phyloP scores from a whole-genome alignment of 2,329 filamentous ascomycete species.

The Nannizzia gypsea region DNA sequence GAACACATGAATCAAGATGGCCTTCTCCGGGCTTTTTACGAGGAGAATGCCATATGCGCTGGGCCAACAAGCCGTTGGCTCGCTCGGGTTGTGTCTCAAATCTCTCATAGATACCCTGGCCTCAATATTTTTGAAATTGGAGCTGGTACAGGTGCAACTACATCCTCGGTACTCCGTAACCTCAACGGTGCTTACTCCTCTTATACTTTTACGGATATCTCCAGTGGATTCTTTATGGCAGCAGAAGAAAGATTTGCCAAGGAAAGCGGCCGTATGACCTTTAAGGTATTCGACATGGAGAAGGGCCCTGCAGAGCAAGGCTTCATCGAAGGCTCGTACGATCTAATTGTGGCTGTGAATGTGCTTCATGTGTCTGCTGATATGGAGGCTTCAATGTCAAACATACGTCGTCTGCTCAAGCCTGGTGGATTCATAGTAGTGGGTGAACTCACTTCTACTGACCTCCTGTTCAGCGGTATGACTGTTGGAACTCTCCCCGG shows the following conservation, averaged over 20 bases:
- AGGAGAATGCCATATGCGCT: slow-evolving; percentile 10
- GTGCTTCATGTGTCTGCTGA: slow-evolving; percentile 30
- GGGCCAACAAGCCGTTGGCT: slow-evolving; percentile 16
- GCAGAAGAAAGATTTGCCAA: slow-evolving; percentile 23
- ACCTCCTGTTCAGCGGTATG: slow-evolving; percentile 17
- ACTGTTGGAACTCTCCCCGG: slow-evolving; percentile 25
- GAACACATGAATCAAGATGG: slow-evolving; percentile 16
- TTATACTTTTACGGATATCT: slow-evolving; percentile 40
- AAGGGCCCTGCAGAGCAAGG: slow-evolving; percentile 12
- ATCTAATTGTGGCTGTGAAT: slow-evolving; percentile 31
- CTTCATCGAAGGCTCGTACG: slow-evolving; percentile 21
- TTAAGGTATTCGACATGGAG: slow-evolving; percentile 20
- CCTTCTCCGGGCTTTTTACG: slow-evolving; percentile 9
- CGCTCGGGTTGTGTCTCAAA: slow-evolving; percentile 23
- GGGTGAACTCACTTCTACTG: slow-evolving; percentile 28
- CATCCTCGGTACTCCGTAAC: slow-evolving; percentile 24
- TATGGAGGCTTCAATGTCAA: slow-evolving; percentile 20
- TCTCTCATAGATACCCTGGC: slow-evolving; percentile 33
- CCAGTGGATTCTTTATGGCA: slow-evolving; percentile 31
- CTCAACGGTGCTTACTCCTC: slow-evolving; percentile 24
- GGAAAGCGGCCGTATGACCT: slow-evolving; percentile 23
- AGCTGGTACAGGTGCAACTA: slow-evolving; percentile 36
- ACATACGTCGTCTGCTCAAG: slow-evolving; percentile 30
- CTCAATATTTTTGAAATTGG: slow-evolving; percentile 36
- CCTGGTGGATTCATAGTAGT: slow-evolving; percentile 39